Evolutionary conservation across 1,284 basidiomycete genomes (phyloP).

Genomic region (Boletellus sp.): DNA sequence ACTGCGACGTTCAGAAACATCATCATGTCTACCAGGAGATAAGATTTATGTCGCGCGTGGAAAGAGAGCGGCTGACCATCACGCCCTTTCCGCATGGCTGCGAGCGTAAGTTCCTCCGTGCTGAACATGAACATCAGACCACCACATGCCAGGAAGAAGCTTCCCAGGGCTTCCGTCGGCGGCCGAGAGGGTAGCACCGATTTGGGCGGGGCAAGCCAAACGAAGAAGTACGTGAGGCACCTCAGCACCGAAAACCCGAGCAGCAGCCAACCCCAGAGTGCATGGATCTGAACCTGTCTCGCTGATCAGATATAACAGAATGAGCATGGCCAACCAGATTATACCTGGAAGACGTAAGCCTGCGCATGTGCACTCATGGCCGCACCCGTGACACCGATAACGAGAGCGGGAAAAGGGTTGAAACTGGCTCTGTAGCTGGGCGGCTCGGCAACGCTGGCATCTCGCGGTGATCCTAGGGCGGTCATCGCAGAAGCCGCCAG

Average conservation of each 20-base stretch:
- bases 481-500: slow-evolving; percentile 55
- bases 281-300: slow-evolving; percentile 77
- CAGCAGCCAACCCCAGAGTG: slow-evolving; percentile 92
- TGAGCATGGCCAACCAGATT: not conserved
- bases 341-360: slow-evolving; percentile 80
- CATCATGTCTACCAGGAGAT: slow-evolving; percentile 70
- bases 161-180: slow-evolving; percentile 87
- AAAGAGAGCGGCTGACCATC: slow-evolving; percentile 59
- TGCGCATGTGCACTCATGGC: slow-evolving; percentile 97
- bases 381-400: slow-evolving; percentile 89
- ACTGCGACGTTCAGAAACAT: slow-evolving; percentile 81
- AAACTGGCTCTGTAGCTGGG: slow-evolving; percentile 77
- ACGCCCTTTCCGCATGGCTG: slow-evolving; percentile 87
- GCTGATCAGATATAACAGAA: slow-evolving; percentile 6
- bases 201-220: slow-evolving; percentile 78
- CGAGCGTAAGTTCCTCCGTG: slow-evolving; percentile 86
- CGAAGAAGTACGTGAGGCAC: slow-evolving; percentile 90
- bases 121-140: slow-evolving; percentile 91
- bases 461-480: slow-evolving; percentile 37
- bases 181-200: slow-evolving; percentile 88
- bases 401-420: slow-evolving; percentile 92
- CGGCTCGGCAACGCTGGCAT: slow-evolving; percentile 52
- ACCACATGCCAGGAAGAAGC: slow-evolving; percentile 85
- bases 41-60: slow-evolving; percentile 48
- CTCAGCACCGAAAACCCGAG: slow-evolving; percentile 75